A percentile compares a stretch with the other conserved stretches of the same genome.
phyloP scores from a whole-genome alignment of 305 asterid genomes.

The Solanum chacoense region DNA sequence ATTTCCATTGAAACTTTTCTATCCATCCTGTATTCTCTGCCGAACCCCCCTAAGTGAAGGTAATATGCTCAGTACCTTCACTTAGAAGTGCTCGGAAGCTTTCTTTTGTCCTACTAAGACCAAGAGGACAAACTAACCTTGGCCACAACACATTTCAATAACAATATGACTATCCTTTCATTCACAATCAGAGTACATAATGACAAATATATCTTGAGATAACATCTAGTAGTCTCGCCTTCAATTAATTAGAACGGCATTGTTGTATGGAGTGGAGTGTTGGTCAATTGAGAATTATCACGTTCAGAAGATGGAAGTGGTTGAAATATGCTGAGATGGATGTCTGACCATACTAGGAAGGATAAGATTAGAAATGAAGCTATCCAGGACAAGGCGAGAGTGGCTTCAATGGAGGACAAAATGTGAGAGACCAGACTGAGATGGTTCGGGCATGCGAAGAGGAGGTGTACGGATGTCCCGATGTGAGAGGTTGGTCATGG shows the following conservation, averaged over 20 bases:
- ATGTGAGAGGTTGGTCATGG: not conserved
- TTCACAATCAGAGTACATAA: not conserved
- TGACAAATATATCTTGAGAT: not conserved
- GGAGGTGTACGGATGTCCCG: not conserved
- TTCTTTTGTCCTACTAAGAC: not conserved
- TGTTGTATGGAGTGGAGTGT: not conserved
- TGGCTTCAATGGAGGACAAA: not conserved
- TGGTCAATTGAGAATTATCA: not conserved
- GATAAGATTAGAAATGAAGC: not conserved
- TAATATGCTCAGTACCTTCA: not conserved
- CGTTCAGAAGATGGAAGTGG: not conserved
- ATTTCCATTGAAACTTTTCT: not conserved
- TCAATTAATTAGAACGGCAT: not conserved
- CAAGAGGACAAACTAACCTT: not conserved
- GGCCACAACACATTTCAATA: not conserved
- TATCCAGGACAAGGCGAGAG: not conserved
- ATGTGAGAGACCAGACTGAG: not conserved
- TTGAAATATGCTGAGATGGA: not conserved
- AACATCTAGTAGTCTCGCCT: not conserved
- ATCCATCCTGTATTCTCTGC: not conserved
- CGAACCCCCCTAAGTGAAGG: not conserved
- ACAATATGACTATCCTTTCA: not conserved
- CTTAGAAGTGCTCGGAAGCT: not conserved
- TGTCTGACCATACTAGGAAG: not conserved
- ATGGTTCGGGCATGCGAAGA: not conserved